These are phyloP conservation scores for Lentinula sp. DNA, from an alignment of 768 basidiomycete genomes.

Conservation along the genomic window DNA sequence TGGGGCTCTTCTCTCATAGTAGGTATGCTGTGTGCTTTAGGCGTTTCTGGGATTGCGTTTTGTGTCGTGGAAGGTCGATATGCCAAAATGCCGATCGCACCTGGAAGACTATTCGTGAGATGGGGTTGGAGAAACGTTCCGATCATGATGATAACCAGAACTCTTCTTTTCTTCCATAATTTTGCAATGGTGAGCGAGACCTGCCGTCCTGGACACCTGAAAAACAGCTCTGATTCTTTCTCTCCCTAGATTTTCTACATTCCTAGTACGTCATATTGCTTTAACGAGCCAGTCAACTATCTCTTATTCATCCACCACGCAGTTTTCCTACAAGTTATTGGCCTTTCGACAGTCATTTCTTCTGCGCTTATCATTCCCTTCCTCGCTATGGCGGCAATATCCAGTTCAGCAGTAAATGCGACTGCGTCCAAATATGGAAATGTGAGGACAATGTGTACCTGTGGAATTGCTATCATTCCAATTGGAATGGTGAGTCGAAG, in stretches of 20 bases:
- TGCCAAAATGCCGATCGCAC: slow-evolving; percentile 16
- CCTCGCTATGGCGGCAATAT: slow-evolving; percentile 13
- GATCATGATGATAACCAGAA: slow-evolving; percentile 16
- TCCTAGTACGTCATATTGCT: slow-evolving; percentile 9
- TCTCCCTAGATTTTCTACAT: slow-evolving; percentile 17
- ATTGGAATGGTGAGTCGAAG: slow-evolving; percentile 14
- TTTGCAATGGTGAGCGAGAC: slow-evolving; percentile 14
- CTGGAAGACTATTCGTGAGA: slow-evolving; percentile 14
- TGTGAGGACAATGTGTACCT: slow-evolving; percentile 9
- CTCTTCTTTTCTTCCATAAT: slow-evolving; percentile 19
- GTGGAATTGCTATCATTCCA: slow-evolving; percentile 12
- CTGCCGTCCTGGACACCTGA: not conserved
- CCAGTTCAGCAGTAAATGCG: slow-evolving; percentile 14
- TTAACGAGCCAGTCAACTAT: not conserved
- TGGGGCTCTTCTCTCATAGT: slow-evolving; percentile 20
- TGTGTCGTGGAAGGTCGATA: slow-evolving; percentile 14
- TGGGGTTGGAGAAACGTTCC: slow-evolving; percentile 24
- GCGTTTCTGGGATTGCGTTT: slow-evolving; percentile 14
- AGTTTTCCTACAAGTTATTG: slow-evolving; percentile 20
- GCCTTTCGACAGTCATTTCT: slow-evolving; percentile 13
- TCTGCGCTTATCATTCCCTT: slow-evolving; percentile 19
- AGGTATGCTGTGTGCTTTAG: slow-evolving; percentile 16
- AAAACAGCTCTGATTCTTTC: not conserved
- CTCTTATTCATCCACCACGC: not conserved
- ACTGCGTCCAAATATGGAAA: slow-evolving; percentile 11